These are phyloP conservation scores for Calonectria pteridis DNA, from an alignment of 2,329 filamentous ascomycete genomes.

Conservation along the genomic window DNA sequence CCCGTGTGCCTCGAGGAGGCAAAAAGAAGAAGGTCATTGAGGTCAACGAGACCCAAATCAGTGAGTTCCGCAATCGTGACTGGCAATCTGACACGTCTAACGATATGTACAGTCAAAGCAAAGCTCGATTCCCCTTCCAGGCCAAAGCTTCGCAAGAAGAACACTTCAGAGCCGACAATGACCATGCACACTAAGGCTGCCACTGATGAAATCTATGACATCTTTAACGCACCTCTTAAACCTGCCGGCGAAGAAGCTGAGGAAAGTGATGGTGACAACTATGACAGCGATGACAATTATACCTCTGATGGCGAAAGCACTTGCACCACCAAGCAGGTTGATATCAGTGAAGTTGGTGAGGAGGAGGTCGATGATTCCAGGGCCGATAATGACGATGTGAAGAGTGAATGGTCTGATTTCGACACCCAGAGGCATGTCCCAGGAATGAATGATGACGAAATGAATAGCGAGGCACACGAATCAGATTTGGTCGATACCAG, in stretches of 20 bases:
- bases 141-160: conserved; percentile 86
- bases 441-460: conserved; percentile 51
- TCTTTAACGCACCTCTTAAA: conserved; percentile 85
- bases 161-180: conserved; percentile 89
- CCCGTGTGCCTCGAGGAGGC: conserved; percentile 59
- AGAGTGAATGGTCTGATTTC: conserved; percentile 90
- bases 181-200: conserved; percentile 95
- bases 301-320: conserved; percentile 90
- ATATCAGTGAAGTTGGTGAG: conserved; percentile 60
- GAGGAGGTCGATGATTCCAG: conserved; percentile 59
- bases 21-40: conserved; percentile 87
- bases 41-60: conserved; percentile 91
- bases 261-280: conserved; percentile 72
- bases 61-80: conserved; percentile 63
- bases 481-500: conserved; percentile 57
- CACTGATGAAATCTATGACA: conserved; percentile 96
- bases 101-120: conserved; percentile 77
- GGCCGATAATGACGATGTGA: conserved; percentile 62
- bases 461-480: conserved; percentile 52
- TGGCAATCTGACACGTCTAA: conserved; percentile 43
- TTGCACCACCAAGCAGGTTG: conserved; percentile 78
- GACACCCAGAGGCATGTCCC: conserved; percentile 79
- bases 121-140: conserved; percentile 91
- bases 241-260: conserved; percentile 47
- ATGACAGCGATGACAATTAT: conserved; percentile 81